Base-by-base conservation (phyloP, 306 rosid species). In the Gleditsia sinensis region DNA sequence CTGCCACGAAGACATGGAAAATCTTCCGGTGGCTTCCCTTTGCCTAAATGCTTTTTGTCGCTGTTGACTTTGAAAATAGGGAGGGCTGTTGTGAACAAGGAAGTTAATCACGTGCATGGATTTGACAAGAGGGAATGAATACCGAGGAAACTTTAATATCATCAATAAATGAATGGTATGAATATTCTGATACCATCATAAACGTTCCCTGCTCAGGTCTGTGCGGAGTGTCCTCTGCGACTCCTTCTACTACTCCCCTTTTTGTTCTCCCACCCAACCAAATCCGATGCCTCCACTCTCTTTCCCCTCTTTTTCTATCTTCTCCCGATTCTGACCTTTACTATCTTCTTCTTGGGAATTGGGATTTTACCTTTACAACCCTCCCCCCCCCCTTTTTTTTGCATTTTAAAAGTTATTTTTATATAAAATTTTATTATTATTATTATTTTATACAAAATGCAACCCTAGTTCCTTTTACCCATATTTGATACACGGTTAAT, bases 31-130 rank as follows among this genome's bases (percentile, higher is more conserved):
- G 65, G 62, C 48, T 71, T 60, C 40, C 54, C 10, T 53, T 42
- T 28, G 65, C 10, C 72, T 30, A 75, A n/a, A 80, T 76, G 82
- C 87, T 61, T 74, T 51, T 72, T 74, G 80, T 81, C 78, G 20
- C 43, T 76, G 84, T 86, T 86, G 96, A 83, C 89, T 84, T 78
- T 72, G 10, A 9, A 24, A 56, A 6, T 9, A 28, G 21, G 51
- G 6, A 11, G 34, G 33, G 59, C 19, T 55, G 75, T 34, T 25
- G 42, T 21, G 67, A 67, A 53, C 6, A 49, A 32, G 64, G 77
- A 75, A 71, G 75, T 42, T 39, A 14, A 49, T 86, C 93, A 88
- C 93, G 88, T 86, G 93, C 90, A 86, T 88, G 91, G 91, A 85
- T 86, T 86, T 81, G 93, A 86, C 93, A 77, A 64, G 81, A 84